Evolutionary conservation across 495 filamentous ascomycete species (phyloP), one percentile per base, ranked within the genome.

Genomic region (Thozetella sp.): DNA sequence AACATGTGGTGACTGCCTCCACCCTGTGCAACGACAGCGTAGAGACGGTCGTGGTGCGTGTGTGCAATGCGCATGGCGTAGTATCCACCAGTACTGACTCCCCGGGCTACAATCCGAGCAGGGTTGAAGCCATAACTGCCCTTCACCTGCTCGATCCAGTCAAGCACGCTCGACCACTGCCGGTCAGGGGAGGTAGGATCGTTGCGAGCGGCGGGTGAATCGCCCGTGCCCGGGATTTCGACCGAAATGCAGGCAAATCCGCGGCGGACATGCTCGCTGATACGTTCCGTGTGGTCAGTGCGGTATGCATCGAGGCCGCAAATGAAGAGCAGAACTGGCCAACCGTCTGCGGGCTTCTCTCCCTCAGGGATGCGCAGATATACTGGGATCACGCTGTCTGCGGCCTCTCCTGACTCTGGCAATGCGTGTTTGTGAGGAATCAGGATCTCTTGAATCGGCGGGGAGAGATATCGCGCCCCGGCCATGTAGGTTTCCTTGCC

Each of bases 181-280:
- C 86, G 77, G 34, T 85, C 83, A 0, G 73, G 56, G 43, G 66
- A 67, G 4, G 64, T 58, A 0, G 80, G 72, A 40, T 82, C 78
- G 0, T 57, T 43, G 11, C 71, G 75, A 30, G 79, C 77, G 0
- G 88, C 87, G 15, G 90, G 90, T 48, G 79, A 89, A 68, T 93
- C 90, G 3, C 86, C 90, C 0, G 90, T 93, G 0, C 89, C 90
- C 0, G 89, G 90, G 59, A 93, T 90, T 73, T 93, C 90, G 23
- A 83, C 80, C 22, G 90, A 72, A 1, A 91, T 70, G 2, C 69
- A 79, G 13, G 77, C 86, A 68, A 77, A 83, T 52, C 79, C 83
- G 53, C 73, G 23, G 80, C 67, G 55, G 80, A 89, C 48, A 87
- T 83, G 51, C 86, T 76, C 53, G 81, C 84, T 66, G 87, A 87